Base-by-base conservation (phyloP, 139 green algal species). In the Coelastrella sp. region DNA sequence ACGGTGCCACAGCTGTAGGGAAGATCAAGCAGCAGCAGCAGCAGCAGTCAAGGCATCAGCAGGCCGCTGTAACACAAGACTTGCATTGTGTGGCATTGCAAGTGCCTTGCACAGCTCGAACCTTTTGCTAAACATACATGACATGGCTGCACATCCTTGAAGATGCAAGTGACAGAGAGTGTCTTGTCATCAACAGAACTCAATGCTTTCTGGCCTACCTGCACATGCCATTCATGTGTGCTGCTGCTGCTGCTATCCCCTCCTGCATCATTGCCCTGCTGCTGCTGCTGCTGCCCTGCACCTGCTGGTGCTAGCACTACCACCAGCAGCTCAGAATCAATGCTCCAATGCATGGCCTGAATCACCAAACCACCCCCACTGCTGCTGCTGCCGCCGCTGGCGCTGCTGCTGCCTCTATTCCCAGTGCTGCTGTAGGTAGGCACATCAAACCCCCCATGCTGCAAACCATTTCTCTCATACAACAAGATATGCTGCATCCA, bases 401-500 rank as follows among this genome's bases (percentile, higher is more conserved):
- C 53, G 53, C 6, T n/a, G 11, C 45, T 32, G 27, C 53, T 64
- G 53, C n/a, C n/a, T n/a, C n/a, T 19, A n/a, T 27, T n/a, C 6
- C 34, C 53, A 34, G 59, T 64, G n/a, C 13, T 41, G 80, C 45
- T 50, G 80, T 41, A 71, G 1, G 81, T 40, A 6, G 81, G 88
- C 35, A 98, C 25, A 64, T 91, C 89, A 88, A 99, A 99, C 21
- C 86, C 79, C 32, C 94, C 96, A 81, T 98, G 94, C 63, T 84
- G 84, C 57, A 99, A 89, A 3, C 96, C 97, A 85, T 99, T 99
- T 30, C 89, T 81, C 91, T 99, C 97, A 84, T 92, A 98, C 64
- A 99, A 86, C 53, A 95, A 37, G 37, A 99, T 89, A 41, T 64
- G 76, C 48, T 62, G 38, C 74, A 57, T 15, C 84, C 75, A 82